Evolutionary conservation across 495 filamentous ascomycete species (phyloP).

Genomic region (Neurospora sp.): DNA sequence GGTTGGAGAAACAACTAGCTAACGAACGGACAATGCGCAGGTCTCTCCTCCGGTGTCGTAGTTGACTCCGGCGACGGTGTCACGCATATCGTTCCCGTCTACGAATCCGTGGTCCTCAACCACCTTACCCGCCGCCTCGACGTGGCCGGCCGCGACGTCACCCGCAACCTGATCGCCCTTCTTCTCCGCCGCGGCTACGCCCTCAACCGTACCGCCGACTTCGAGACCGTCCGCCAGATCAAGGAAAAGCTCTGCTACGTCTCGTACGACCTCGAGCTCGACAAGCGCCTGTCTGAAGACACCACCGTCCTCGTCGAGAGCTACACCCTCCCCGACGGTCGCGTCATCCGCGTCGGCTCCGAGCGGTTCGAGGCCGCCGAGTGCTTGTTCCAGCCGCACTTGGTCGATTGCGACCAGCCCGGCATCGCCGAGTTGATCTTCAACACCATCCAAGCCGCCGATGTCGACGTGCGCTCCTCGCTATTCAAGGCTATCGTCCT

Average conservation of each 20-base stretch:
- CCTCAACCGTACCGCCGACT: constrained; percentile 95
- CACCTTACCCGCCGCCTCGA: constrained; percentile 90
- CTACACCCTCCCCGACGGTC: constrained; percentile 92
- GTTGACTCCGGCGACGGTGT: constrained; percentile 98
- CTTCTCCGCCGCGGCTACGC: constrained; percentile 93
- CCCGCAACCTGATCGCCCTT: constrained; percentile 89
- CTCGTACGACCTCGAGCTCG: constrained; percentile 92
- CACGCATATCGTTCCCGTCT: constrained; percentile 96
- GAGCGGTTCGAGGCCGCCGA: constrained; percentile 98
- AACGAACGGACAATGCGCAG: constrained; percentile 27
- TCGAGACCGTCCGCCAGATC: constrained; percentile 97
- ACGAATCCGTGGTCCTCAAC: constrained; percentile 93
- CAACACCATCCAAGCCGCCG: constrained; percentile 94
- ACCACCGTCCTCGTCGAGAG: constrained; percentile 95
- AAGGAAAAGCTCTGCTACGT: constrained; percentile 99
- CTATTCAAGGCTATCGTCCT: constrained; percentile 97
- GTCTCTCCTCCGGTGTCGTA: constrained; percentile 90
- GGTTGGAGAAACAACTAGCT: background rate
- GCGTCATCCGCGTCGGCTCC: constrained; percentile 88
- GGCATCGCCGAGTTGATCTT: constrained; percentile 95
- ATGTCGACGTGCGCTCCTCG: constrained; percentile 86
- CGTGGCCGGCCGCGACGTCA: constrained; percentile 94
- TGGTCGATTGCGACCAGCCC: constrained; percentile 95
- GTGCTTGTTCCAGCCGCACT: constrained; percentile 96
- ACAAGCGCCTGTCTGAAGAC: constrained; percentile 92